A percentile compares a stretch with the other conserved stretches of the same genome.
Evolutionary conservation across 1,139 yeast species (phyloP).

Genomic region (Scheffersomyces segobiensis): DNA sequence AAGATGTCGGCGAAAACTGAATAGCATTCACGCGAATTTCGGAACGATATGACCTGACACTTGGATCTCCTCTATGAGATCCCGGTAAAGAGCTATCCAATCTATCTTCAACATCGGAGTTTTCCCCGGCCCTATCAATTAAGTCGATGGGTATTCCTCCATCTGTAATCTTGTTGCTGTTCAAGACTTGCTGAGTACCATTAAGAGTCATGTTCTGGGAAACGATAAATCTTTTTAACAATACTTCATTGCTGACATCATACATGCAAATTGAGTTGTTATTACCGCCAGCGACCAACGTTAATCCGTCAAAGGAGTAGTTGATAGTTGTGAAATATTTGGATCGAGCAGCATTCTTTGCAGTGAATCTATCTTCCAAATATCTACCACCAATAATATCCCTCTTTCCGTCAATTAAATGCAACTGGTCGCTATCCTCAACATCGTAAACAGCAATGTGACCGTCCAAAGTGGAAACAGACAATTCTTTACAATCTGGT

Average conservation of each 20-base stretch:
- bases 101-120: conserved; percentile 83
- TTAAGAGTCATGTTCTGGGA: conserved; percentile 88
- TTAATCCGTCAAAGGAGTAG: conserved; percentile 87
- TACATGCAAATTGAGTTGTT: conserved; percentile 89
- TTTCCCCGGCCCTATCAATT: conserved; percentile 83
- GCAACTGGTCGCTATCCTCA: conserved; percentile 77
- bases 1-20: conserved; percentile 85
- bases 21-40: conserved; percentile 77
- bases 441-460: conserved; percentile 82
- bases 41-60: conserved; percentile 74
- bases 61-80: conserved; percentile 83
- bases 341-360: conserved; percentile 80
- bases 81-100: conserved; percentile 82
- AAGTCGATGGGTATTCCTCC: conserved; percentile 78
- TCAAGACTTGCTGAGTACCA: conserved; percentile 80
- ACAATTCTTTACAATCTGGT: conserved; percentile 89
- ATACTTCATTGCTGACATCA: conserved; percentile 84
- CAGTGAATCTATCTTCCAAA: conserved; percentile 74
- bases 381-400: conserved; percentile 91
- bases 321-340: conserved; percentile 79
- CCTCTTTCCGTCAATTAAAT: conserved; percentile 80
- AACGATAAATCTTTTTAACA: conserved; percentile 76
- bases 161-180: conserved; percentile 81
- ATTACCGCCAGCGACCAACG: conserved; percentile 90
- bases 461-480: conserved; percentile 89